Evolutionary conservation across 2,329 filamentous ascomycete genomes (phyloP).

Genomic region (Beauveria asiatica): DNA sequence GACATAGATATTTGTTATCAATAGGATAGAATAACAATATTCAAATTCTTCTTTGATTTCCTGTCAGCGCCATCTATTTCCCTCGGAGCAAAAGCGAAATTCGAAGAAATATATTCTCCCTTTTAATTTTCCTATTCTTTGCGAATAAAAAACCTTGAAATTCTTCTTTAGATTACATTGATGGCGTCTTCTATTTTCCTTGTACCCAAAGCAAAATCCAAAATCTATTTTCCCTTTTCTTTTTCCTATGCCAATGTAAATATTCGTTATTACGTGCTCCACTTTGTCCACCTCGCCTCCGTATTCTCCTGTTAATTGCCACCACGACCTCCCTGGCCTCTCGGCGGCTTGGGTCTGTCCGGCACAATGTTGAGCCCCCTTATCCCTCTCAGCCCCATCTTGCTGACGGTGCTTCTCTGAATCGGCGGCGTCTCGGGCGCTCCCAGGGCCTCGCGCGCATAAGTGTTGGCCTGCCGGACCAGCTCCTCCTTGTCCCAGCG

Average conservation of each 20-base stretch:
- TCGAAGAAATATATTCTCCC: neutral
- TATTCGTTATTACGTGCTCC: neutral
- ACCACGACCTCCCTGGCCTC: conserved; percentile 16
- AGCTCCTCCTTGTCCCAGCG: conserved; percentile 35
- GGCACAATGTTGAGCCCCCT: conserved; percentile 39
- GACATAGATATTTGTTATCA: neutral
- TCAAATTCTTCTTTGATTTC: neutral
- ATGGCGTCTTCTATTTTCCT: neutral
- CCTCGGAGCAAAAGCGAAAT: neutral
- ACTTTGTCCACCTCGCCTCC: neutral
- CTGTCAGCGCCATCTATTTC: neutral
- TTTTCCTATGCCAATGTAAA: neutral
- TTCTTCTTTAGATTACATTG: neutral
- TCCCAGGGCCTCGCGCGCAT: conserved; percentile 39
- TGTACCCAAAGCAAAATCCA: neutral
- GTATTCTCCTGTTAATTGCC: conserved; percentile 11
- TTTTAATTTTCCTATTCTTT: neutral
- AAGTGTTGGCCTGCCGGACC: conserved; percentile 43
- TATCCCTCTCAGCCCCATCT: conserved; percentile 50
- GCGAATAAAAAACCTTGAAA: neutral
- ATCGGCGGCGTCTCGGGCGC: conserved; percentile 38
- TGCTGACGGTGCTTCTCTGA: conserved; percentile 38
- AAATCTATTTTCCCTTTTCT: neutral
- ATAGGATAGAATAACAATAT: neutral
- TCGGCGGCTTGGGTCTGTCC: conserved; percentile 27